Conservation (phyloP, 192 early-diverging fungal genomes). For the Rhizophagus prolifer region DNA sequence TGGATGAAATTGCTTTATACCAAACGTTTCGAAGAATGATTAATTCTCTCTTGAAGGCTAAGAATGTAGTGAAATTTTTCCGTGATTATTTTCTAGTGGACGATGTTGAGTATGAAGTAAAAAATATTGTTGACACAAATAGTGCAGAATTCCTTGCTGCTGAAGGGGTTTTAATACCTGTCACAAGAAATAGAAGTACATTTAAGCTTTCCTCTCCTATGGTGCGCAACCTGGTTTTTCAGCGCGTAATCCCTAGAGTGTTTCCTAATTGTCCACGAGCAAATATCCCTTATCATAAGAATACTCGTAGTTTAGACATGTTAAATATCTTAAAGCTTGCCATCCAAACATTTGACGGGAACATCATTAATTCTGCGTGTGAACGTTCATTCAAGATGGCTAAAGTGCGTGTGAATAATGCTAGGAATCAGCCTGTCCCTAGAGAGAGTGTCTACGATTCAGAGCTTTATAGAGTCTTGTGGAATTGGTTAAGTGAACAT, state of each 20-base stretch:
- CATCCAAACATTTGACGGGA: conserved; percentile 13
- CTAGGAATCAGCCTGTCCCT: conserved; percentile 9
- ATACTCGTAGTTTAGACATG: conserved; percentile 4
- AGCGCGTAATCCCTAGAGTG: conserved; percentile 19
- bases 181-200: background rate
- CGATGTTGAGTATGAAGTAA: background rate
- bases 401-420: conserved; percentile 18
- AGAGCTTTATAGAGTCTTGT: conserved; percentile 27
- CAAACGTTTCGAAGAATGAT: no score
- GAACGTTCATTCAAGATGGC: conserved; percentile 23
- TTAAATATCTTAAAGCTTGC: conserved; percentile 10
- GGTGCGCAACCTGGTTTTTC: conserved; percentile 19
- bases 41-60: no score
- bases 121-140: background rate
- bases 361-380: background rate
- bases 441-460: conserved; percentile 30
- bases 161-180: conserved; percentile 27
- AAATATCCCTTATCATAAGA: background rate
- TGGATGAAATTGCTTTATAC: no score
- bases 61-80: no score
- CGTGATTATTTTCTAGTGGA: background rate
- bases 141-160: conserved; percentile 18
- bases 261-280: conserved; percentile 8
- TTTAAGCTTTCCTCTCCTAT: conserved; percentile 31
- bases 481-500: conserved; percentile 8